phyloP scores from a whole-genome alignment of 108 stramenopile species.

The Ochromonas danica region DNA sequence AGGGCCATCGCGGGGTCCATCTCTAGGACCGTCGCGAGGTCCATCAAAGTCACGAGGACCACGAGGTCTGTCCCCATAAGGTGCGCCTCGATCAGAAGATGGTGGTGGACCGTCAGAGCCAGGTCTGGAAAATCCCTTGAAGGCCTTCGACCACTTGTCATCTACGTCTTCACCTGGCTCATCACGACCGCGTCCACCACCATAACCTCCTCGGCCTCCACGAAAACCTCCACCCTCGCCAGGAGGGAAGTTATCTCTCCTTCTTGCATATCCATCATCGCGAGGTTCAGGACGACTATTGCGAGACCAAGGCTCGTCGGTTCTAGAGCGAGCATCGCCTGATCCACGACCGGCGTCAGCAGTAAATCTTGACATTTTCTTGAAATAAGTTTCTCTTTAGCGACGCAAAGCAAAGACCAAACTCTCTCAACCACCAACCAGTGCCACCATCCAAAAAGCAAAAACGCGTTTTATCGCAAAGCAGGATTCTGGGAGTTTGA shows the following conservation, averaged over 20 bases:
- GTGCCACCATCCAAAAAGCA: too few relatives aligned
- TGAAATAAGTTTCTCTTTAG: too few relatives aligned
- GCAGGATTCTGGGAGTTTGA: too few relatives aligned
- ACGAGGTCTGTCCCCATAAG: neutral
- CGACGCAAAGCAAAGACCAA: too few relatives aligned
- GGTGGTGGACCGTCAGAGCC: neutral
- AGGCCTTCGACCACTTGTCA: neutral
- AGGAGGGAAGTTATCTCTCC: neutral
- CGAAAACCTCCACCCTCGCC: neutral
- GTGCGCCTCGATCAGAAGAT: neutral
- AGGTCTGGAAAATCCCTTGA: neutral
- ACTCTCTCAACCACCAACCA: too few relatives aligned
- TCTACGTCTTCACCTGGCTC: neutral
- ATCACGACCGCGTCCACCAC: neutral
- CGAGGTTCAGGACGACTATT: neutral
- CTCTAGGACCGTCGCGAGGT: neutral
- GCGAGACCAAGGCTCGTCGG: too few relatives aligned
- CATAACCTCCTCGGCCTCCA: neutral
- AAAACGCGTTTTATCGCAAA: too few relatives aligned
- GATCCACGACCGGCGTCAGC: neutral
- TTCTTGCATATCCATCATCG: neutral
- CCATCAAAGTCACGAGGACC: neutral
- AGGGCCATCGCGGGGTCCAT: neutral
- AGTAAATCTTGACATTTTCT: too few relatives aligned
- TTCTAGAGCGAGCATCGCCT: neutral